Evolutionary conservation across 768 basidiomycete genomes (phyloP).

Genomic region (Artomyces pyxidatus): DNA sequence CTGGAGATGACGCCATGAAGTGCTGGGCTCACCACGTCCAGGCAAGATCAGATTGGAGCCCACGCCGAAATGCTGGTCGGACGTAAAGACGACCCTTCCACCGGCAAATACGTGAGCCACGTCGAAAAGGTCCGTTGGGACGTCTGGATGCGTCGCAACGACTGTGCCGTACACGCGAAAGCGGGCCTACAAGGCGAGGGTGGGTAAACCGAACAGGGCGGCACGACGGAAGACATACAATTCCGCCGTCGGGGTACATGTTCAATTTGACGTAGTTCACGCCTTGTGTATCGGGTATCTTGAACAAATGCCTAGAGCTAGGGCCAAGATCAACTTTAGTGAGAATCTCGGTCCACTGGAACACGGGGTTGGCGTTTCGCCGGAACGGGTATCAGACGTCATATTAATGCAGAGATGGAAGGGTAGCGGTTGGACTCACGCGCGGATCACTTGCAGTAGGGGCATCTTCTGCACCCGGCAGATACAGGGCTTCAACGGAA

Average conservation of each 20-base stretch:
- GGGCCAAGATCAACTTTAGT: conserved; percentile 75
- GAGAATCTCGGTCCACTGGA: conserved; percentile 75
- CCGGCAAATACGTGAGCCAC: conserved; percentile 88
- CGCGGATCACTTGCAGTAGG: conserved; percentile 41
- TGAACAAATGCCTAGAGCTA: conserved; percentile 83
- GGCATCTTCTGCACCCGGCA: conserved; percentile 28
- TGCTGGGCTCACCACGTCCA: conserved; percentile 55
- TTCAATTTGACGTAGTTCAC: conserved; percentile 83
- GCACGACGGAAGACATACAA: conserved; percentile 43
- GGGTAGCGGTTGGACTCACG: no score
- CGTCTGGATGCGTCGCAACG: conserved; percentile 48
- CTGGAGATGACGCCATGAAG: no score
- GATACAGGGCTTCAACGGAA: conserved; percentile 57
- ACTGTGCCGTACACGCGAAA: conserved; percentile 89
- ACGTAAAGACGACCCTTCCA: conserved; percentile 74
- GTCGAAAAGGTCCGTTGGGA: conserved; percentile 52
- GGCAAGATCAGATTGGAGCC: conserved; percentile 89
- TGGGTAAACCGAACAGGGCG: neutral
- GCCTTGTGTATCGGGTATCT: conserved; percentile 41
- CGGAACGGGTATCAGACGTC: no score
- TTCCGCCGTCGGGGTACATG: conserved; percentile 97
- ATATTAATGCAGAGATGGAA: no score
- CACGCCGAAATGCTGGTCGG: conserved; percentile 93
- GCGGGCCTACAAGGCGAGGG: conserved; percentile 53
- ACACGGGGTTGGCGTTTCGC: no score